phyloP scores from a whole-genome alignment of 73 alveolate genomes.

The Paramecium caudatum region DNA sequence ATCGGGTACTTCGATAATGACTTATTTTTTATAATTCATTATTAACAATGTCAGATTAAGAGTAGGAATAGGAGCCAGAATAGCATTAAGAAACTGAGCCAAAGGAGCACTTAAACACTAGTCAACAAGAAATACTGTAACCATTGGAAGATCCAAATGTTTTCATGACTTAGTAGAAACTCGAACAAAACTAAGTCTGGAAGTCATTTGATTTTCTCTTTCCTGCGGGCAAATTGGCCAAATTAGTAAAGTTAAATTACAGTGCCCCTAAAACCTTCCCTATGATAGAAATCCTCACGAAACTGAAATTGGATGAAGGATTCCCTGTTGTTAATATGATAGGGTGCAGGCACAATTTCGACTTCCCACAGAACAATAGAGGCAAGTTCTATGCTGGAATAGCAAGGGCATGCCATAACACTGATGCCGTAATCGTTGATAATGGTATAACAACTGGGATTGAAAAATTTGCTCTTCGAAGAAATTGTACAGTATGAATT shows the following conservation, averaged over 20 bases:
- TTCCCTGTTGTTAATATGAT: slow-evolving; percentile 87
- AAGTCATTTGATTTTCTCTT: slow-evolving; percentile 68
- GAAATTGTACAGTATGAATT: slow-evolving; percentile 74
- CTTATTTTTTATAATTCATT: background rate
- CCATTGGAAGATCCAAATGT: slow-evolving; percentile 61
- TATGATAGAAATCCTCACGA: slow-evolving; percentile 53
- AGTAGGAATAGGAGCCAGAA: background rate
- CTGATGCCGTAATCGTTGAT: slow-evolving; percentile 96
- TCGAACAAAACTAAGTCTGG: slow-evolving; percentile 40
- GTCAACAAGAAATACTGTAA: too few relatives aligned
- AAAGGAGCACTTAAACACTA: too few relatives aligned
- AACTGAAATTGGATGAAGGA: slow-evolving; percentile 64
- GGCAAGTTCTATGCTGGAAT: slow-evolving; percentile 96
- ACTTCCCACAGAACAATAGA: slow-evolving; percentile 78
- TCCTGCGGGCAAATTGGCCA: slow-evolving; percentile 72
- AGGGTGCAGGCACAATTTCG: slow-evolving; percentile 89
- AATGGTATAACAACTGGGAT: slow-evolving; percentile 96
- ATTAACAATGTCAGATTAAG: background rate
- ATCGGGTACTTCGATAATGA: background rate
- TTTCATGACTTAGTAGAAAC: slow-evolving; percentile 43
- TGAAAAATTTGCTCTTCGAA: slow-evolving; percentile 95
- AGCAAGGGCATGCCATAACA: slow-evolving; percentile 97
- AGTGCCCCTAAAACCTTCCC: slow-evolving; percentile 67
- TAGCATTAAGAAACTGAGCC: too few relatives aligned
- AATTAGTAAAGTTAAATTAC: slow-evolving; percentile 45